A percentile compares a stretch with the other conserved stretches of the same genome.
Conservation (phyloP, 2,329 filamentous ascomycete genomes). For the Alternaria arborescens region DNA sequence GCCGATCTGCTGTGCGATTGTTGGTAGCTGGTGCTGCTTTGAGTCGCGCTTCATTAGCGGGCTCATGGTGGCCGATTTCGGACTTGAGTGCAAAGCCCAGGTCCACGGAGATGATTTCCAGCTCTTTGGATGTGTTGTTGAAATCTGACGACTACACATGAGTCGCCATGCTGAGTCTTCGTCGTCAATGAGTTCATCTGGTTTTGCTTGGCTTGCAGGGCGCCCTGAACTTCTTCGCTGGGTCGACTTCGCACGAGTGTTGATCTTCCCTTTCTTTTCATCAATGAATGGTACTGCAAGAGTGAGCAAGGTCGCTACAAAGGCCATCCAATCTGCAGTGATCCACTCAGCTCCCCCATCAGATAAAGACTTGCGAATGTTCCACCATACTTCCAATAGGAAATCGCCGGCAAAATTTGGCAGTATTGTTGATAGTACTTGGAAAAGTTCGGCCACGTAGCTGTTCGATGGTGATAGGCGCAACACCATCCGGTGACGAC, state of each 20-base stretch:
- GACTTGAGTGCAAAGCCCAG: conserved; percentile 43
- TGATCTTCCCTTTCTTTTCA: conserved; percentile 35
- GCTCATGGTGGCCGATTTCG: conserved; percentile 34
- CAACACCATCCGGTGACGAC: conserved; percentile 44
- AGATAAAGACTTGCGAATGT: conserved; percentile 38
- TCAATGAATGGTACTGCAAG: conserved; percentile 50
- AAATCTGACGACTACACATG: conserved; percentile 45
- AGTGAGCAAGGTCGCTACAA: conserved; percentile 52
- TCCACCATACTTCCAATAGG: conserved; percentile 52
- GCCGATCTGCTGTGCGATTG: conserved; percentile 40
- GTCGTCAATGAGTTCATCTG: conserved; percentile 33
- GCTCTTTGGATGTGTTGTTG: conserved; percentile 35
- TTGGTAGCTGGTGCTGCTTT: conserved; percentile 14
- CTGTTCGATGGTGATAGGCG: conserved; percentile 40
- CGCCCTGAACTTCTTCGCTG: conserved; percentile 37
- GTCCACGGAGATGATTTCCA: conserved; percentile 47
- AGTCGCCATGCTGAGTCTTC: conserved; percentile 43
- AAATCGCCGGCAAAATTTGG: conserved; percentile 49
- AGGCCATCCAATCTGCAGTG: conserved; percentile 50
- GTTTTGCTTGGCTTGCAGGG: conserved; percentile 33
- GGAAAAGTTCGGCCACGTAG: conserved; percentile 43
- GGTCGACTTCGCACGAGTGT: conserved; percentile 25
- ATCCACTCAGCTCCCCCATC: conserved; percentile 16
- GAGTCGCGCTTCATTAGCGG: conserved; percentile 33
- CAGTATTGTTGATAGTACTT: conserved; percentile 43